These are phyloP conservation scores for Laetiporus sulphureus DNA, from an alignment of 1,284 basidiomycete species.

Conservation along the genomic window DNA sequence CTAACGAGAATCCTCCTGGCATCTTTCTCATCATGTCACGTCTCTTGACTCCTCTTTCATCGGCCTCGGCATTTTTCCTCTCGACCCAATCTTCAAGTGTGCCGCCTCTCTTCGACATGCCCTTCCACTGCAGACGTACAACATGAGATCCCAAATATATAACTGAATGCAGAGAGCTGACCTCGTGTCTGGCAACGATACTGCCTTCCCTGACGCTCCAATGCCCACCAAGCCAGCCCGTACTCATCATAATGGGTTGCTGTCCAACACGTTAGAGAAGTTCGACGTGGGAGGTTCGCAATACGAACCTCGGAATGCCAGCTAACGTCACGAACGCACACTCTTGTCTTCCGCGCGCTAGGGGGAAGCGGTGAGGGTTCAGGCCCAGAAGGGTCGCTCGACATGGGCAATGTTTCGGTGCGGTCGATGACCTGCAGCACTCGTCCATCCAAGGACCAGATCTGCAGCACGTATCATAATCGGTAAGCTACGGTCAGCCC, in stretches of 20 bases:
- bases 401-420: slow-evolving; percentile 65
- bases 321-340: slow-evolving; percentile 88
- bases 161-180: slow-evolving; percentile 2
- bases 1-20: slow-evolving; percentile 17
- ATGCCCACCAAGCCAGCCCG: slow-evolving; percentile 73
- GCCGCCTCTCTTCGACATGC: slow-evolving; percentile 64
- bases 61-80: slow-evolving; percentile 43
- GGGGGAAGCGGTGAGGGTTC: slow-evolving; percentile 30
- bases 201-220: slow-evolving; percentile 44
- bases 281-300: background rate
- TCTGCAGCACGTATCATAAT: slow-evolving; percentile 36
- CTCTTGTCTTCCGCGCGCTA: slow-evolving; percentile 21
- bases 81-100: slow-evolving; percentile 73
- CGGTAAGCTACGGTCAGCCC: background rate
- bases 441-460: slow-evolving; percentile 92
- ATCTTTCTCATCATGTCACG: slow-evolving; percentile 10
- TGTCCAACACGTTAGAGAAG: slow-evolving; percentile 21
- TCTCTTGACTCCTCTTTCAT: slow-evolving; percentile 10
- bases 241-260: slow-evolving; percentile 89
- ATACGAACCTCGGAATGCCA: slow-evolving; percentile 75
- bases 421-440: slow-evolving; percentile 84
- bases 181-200: slow-evolving; percentile 74
- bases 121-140: slow-evolving; percentile 69
- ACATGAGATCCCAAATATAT: background rate
- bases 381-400: slow-evolving; percentile 55